These are phyloP conservation scores for Fusarium foetens DNA, from an alignment of 2,329 filamentous ascomycete species.

Conservation along the genomic window DNA sequence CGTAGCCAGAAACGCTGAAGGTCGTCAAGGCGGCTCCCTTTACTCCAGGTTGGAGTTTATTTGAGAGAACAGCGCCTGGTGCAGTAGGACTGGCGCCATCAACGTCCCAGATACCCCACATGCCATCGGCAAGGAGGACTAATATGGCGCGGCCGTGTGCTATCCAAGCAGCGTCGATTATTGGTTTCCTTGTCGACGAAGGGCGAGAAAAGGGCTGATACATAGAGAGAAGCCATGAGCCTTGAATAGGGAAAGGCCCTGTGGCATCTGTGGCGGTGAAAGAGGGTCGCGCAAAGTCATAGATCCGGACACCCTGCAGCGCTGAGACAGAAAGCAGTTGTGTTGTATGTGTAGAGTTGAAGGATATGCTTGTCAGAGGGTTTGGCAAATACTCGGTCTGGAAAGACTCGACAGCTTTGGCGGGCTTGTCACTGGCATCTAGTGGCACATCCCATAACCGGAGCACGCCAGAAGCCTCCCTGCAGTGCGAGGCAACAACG, in stretches of 20 bases:
- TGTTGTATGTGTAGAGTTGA: constrained; percentile 68
- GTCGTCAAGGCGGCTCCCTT: constrained; percentile 67
- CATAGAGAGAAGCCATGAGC: constrained; percentile 72
- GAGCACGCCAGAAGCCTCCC: constrained; percentile 68
- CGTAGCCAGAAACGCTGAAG: constrained; percentile 67
- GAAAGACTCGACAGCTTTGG: constrained; percentile 59
- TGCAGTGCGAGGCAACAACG: constrained; percentile 69
- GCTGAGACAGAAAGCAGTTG: constrained; percentile 68
- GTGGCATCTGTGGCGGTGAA: constrained; percentile 61
- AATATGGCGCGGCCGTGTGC: constrained; percentile 68
- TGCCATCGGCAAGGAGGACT: constrained; percentile 68
- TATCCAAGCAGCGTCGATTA: constrained; percentile 72
- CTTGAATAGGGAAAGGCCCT: constrained; percentile 65
- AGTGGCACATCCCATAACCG: constrained; percentile 68
- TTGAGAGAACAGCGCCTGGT: constrained; percentile 57
- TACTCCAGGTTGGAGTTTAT: constrained; percentile 62
- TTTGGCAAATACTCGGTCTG: constrained; percentile 68
- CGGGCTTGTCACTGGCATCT: constrained; percentile 49
- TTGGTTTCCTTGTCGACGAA: constrained; percentile 63
- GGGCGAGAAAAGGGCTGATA: constrained; percentile 66
- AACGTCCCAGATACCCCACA: constrained; percentile 76
- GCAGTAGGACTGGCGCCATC: constrained; percentile 64
- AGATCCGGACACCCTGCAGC: constrained; percentile 67
- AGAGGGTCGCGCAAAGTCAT: constrained; percentile 67
- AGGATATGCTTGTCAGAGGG: constrained; percentile 65